Evolutionary conservation across 345 rosid species (phyloP).

Genomic region (Reutealis trisperma): DNA sequence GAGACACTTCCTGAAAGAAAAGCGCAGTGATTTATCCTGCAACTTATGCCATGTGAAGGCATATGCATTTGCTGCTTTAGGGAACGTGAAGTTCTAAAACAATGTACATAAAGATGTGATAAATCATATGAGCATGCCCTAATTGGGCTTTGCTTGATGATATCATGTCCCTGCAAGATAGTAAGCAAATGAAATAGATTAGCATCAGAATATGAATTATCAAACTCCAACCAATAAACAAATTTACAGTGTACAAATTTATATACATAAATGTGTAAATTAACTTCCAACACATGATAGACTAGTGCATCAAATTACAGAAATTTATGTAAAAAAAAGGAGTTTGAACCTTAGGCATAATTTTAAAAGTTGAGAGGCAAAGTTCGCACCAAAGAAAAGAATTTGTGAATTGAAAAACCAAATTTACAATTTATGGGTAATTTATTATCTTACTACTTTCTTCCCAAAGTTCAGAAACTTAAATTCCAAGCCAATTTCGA

Average conservation of each 20-base stretch:
- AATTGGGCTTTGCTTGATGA: conserved; percentile 36
- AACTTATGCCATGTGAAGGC: conserved; percentile 27
- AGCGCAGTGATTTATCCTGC: conserved; percentile 32
- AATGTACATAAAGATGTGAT: conserved; percentile 38
- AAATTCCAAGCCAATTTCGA: neutral
- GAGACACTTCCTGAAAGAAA: conserved; percentile 33
- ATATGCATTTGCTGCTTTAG: conserved; percentile 25
- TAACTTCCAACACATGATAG: neutral
- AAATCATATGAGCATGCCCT: conserved; percentile 25
- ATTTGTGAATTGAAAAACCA: neutral
- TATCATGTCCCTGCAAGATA: conserved; percentile 52
- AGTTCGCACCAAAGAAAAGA: neutral
- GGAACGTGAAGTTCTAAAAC: conserved; percentile 23
- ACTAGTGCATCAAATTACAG: neutral
- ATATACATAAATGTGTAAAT: neutral
- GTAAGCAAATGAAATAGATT: conserved; percentile 17
- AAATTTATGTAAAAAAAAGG: neutral
- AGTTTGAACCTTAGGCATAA: neutral
- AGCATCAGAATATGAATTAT: conserved; percentile 14
- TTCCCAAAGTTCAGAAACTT: neutral
- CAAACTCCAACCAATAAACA: neutral
- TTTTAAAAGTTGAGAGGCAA: neutral
- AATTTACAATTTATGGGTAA: neutral
- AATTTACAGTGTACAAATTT: neutral
- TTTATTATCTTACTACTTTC: neutral